Evolutionary conservation across 2,329 filamentous ascomycete genomes (phyloP), one percentile per base, ranked within the genome.

Genomic region (Diaporthe humulicola): DNA sequence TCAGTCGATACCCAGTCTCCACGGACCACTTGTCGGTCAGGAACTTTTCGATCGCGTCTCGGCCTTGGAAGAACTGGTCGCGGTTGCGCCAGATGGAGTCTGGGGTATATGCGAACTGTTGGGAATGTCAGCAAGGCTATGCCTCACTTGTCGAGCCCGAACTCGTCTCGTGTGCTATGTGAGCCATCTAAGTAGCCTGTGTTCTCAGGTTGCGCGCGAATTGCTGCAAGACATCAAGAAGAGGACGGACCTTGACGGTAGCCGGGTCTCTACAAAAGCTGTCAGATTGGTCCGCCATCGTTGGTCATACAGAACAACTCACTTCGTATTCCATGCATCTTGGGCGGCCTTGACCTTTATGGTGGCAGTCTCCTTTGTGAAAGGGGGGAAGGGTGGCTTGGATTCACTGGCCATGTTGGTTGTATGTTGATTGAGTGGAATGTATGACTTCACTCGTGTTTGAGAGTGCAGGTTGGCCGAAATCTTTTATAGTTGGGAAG

Each of bases 261-360:
- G 87, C 84, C 0, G 94, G 93, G 76, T 94, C 87, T 79, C 93
- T 95, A 75, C 4, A 12, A 8, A 10, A 5, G 10, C 10, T 33
- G 67, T 50, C 38, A 40, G 14, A 25, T 17, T 10, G 30, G 19
- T 15, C 8, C 58, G 38, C 36, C 12, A 42, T 15, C 17, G 12
- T 22, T 8, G 9, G 30, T n/a, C 3, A 28, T 45, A 54, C 14
- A 15, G 12, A 14, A 56, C n/a, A 8, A 54, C 85, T 78, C 83
- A 94, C 93, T 87, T 89, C 1, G 92, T 93, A 80, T 97, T 98
- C 95, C 95, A 97, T 4, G 93, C 87, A 81, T 95, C 90, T 81
- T 98, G 95, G 0, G 94, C 95, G 25, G 92, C 92, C 84, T 97
- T 97, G 77, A 97, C 95, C 82, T 97, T 97, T 74, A 88, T 86